Percentiles rank a stretch among this genome's conserved stretches.
Evolutionary conservation across 495 filamentous ascomycete species (phyloP).

Genomic region (Xylaria scruposa): DNA sequence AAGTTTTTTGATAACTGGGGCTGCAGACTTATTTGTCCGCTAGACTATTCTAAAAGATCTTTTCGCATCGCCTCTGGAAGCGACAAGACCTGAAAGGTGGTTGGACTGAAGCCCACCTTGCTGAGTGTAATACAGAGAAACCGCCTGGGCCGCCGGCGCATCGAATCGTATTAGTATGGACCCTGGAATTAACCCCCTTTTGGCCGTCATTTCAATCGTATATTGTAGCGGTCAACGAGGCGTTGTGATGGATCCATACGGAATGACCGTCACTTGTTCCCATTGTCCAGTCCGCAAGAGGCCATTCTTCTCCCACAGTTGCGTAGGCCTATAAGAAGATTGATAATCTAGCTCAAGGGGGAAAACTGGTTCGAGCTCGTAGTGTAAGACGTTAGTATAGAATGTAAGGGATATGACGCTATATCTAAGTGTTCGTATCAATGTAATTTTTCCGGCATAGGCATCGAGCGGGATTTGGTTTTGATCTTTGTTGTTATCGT

Average conservation of each 20-base stretch:
- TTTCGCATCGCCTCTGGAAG: not conserved
- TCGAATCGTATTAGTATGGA: not conserved
- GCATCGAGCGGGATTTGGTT: not conserved
- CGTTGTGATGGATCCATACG: not conserved
- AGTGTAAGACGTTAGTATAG: not conserved
- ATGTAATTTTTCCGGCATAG: not conserved
- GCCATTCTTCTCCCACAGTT: not conserved
- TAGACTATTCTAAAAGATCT: not conserved
- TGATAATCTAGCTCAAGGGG: not conserved
- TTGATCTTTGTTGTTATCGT: not conserved
- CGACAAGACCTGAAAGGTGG: not conserved
- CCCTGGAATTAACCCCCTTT: not conserved
- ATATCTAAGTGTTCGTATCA: not conserved
- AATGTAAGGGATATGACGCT: not conserved
- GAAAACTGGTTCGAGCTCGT: not conserved
- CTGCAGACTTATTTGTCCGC: not conserved
- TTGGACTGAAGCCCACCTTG: not conserved
- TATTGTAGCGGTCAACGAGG: slow-evolving; percentile 21
- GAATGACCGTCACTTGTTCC: not conserved
- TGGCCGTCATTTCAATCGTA: not conserved
- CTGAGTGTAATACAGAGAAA: not conserved
- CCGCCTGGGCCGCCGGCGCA: not conserved
- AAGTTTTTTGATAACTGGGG: too few relatives aligned
- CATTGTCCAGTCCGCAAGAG: not conserved
- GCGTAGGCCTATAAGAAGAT: not conserved